These are phyloP conservation scores for Meyerozyma elateridarum DNA, from an alignment of 1,139 yeast species.

Conservation along the genomic window DNA sequence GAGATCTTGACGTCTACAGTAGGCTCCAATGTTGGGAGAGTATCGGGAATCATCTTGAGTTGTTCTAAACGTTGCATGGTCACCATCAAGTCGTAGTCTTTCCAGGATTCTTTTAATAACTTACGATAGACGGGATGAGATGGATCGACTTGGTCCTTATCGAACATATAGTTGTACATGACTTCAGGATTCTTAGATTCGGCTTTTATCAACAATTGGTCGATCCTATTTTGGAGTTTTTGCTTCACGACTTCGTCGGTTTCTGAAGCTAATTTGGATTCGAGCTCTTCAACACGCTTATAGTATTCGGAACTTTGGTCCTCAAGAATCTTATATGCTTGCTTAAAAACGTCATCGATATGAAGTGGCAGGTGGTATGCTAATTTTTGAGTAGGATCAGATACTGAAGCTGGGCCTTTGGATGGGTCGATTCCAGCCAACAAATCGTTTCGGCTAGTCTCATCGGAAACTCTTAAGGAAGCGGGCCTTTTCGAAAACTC, in stretches of 20 bases:
- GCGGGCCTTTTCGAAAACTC: slow-evolving; percentile 41
- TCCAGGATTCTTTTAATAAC: slow-evolving; percentile 68
- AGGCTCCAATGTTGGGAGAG: slow-evolving; percentile 87
- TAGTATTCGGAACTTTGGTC: slow-evolving; percentile 32
- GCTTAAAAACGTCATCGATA: slow-evolving; percentile 66
- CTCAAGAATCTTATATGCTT: slow-evolving; percentile 60
- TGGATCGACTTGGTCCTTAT: slow-evolving; percentile 51
- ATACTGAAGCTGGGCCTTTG: slow-evolving; percentile 29
- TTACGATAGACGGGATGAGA: slow-evolving; percentile 75
- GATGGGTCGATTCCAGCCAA: slow-evolving; percentile 30
- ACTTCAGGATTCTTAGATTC: slow-evolving; percentile 82
- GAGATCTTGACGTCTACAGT: slow-evolving; percentile 67
- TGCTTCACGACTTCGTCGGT: slow-evolving; percentile 9
- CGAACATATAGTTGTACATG: slow-evolving; percentile 53
- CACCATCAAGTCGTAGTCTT: slow-evolving; percentile 58
- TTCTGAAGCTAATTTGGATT: slow-evolving; percentile 5
- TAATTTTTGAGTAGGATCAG: slow-evolving; percentile 15
- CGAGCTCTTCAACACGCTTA: slow-evolving; percentile 16
- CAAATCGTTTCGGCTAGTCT: slow-evolving; percentile 26
- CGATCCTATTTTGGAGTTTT: slow-evolving; percentile 14
- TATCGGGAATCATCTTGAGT: slow-evolving; percentile 84
- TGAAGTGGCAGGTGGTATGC: slow-evolving; percentile 63
- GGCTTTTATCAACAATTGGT: slow-evolving; percentile 34
- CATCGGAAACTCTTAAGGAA: slow-evolving; percentile 30
- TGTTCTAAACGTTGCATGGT: slow-evolving; percentile 89